Evolutionary conservation across 2,329 filamentous ascomycete genomes (phyloP).

Genomic region (Aspergillus brasiliensis): DNA sequence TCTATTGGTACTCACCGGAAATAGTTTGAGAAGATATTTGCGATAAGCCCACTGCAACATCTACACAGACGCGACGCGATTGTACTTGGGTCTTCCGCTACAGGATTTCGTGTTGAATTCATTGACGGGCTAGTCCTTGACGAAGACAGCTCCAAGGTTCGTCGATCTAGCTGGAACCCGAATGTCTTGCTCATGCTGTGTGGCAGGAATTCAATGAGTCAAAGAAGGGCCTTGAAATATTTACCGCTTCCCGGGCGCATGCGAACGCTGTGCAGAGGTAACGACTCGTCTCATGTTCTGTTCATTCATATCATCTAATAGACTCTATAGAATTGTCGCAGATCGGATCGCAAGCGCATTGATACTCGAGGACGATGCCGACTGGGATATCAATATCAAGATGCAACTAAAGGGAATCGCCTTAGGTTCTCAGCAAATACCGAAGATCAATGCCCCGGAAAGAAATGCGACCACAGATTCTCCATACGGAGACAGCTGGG

Average conservation of each 20-base stretch:
- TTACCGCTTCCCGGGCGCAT: not conserved
- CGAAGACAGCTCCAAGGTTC: not conserved
- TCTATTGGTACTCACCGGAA: not conserved
- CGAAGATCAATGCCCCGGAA: not conserved
- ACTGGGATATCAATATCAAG: not conserved
- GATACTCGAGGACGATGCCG: not conserved
- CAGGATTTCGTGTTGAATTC: not conserved
- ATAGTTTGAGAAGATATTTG: not conserved
- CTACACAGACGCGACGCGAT: not conserved
- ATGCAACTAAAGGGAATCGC: not conserved
- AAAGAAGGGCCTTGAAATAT: not conserved
- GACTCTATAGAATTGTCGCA: not conserved
- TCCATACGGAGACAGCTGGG: slow-evolving; percentile 2
- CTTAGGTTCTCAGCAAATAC: not conserved
- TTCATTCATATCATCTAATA: not conserved
- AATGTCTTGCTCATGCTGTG: not conserved
- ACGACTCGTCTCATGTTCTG: not conserved
- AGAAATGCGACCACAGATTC: not conserved
- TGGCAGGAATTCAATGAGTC: not conserved
- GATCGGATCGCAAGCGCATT: not conserved
- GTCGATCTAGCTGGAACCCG: not conserved
- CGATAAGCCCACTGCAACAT: not conserved
- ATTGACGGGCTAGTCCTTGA: not conserved
- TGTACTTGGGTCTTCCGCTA: not conserved
- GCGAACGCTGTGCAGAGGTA: not conserved